Evolutionary conservation across 1,284 basidiomycete species (phyloP).

Genomic region (Cerrena zonata): DNA sequence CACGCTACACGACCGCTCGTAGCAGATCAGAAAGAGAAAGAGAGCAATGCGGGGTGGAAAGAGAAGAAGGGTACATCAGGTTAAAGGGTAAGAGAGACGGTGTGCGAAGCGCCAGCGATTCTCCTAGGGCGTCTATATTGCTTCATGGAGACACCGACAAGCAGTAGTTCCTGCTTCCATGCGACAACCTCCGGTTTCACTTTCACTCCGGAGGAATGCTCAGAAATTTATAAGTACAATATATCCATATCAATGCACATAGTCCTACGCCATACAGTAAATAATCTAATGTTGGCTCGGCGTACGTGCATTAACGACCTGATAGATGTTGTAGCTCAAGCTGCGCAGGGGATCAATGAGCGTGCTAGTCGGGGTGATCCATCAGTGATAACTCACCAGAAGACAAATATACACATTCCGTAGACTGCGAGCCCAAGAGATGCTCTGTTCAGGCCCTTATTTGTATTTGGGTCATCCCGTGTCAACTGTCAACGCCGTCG

Average conservation of each 20-base stretch:
- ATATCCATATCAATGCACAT: background rate
- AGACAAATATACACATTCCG: conserved; percentile 77
- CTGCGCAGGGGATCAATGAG: conserved; percentile 32
- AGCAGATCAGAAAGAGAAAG: conserved; percentile 10
- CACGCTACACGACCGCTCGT: conserved; percentile 9
- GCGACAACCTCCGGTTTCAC: too few species aligned
- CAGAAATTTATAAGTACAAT: conserved; percentile 1
- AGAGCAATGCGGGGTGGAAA: conserved; percentile 17
- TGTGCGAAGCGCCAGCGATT: conserved; percentile 1
- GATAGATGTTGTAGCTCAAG: conserved; percentile 72
- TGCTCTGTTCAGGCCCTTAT: conserved; percentile 51
- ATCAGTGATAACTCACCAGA: conserved; percentile 62
- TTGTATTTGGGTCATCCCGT: conserved; percentile 55
- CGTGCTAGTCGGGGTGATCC: conserved; percentile 8
- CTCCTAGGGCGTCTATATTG: conserved; percentile 2
- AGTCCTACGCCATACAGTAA: background rate
- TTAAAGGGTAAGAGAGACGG: conserved; percentile 23
- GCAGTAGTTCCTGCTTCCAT: too few species aligned
- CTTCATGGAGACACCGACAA: background rate
- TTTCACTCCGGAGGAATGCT: too few species aligned
- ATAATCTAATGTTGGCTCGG: conserved; percentile 20
- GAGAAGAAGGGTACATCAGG: conserved; percentile 28
- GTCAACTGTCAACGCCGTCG: conserved; percentile 49
- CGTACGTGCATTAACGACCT: conserved; percentile 35
- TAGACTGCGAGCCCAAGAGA: conserved; percentile 71